These are phyloP conservation scores for Lactarius akahatsu DNA, from an alignment of 768 basidiomycete genomes.

Conservation along the genomic window DNA sequence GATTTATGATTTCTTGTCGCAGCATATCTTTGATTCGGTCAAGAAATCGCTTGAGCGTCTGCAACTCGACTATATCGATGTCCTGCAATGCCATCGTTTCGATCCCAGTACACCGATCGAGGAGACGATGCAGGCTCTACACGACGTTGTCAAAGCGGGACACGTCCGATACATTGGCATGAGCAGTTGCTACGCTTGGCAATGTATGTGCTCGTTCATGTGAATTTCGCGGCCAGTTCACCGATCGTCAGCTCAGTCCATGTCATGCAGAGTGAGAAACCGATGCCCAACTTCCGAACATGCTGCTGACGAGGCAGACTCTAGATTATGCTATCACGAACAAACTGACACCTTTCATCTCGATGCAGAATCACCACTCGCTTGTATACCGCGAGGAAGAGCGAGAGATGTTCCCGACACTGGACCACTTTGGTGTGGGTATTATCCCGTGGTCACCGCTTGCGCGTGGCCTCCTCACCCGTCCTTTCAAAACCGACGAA, in stretches of 20 bases:
- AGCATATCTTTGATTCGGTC: constrained; percentile 74
- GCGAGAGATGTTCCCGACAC: constrained; percentile 38
- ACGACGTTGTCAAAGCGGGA: constrained; percentile 42
- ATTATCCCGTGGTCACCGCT: constrained; percentile 29
- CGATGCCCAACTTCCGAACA: constrained; percentile 12
- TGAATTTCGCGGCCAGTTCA: constrained; percentile 4
- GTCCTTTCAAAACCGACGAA: constrained; percentile 9
- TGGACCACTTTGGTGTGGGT: constrained; percentile 28
- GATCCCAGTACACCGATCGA: constrained; percentile 38
- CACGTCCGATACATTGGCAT: constrained; percentile 39
- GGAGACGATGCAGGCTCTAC: constrained; percentile 38
- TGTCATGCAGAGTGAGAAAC: constrained; percentile 24
- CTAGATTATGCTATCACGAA: constrained; percentile 26
- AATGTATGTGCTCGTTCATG: constrained; percentile 27
- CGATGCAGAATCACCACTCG: constrained; percentile 33
- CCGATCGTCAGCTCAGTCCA: constrained; percentile 21
- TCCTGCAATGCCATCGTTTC: constrained; percentile 55
- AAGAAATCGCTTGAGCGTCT: constrained; percentile 62
- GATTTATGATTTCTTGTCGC: constrained; percentile 1
- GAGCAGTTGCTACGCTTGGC: constrained; percentile 35
- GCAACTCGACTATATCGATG: constrained; percentile 73
- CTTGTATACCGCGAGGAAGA: constrained; percentile 44
- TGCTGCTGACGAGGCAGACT: constrained; percentile 21
- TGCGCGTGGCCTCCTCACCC: constrained; percentile 25
- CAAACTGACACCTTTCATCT: constrained; percentile 25